Percentiles rank a stretch among this genome's conserved stretches.
Conservation (phyloP, 306 rosid species). For the Fagus crenata region DNA sequence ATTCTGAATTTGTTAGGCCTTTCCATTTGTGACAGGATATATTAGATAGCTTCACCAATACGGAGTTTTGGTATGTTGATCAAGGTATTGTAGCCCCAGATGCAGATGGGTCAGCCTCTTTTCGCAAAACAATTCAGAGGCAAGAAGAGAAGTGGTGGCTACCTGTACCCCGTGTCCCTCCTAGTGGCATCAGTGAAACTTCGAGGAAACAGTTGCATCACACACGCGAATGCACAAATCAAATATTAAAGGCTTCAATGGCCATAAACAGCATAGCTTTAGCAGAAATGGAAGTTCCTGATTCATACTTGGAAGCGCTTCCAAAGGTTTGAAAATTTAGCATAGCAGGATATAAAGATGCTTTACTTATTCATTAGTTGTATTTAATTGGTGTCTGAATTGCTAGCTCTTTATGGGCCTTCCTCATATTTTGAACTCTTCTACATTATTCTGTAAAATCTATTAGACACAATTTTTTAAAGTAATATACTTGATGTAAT, state of each 20-base stretch:
- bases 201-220: conserved; percentile 81
- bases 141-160: conserved; percentile 99
- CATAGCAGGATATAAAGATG: neutral
- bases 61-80: conserved; percentile 94
- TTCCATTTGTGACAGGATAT: conserved; percentile 53
- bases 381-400: neutral
- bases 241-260: conserved; percentile 84
- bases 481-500: neutral
- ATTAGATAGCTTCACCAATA: conserved; percentile 59
- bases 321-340: conserved; percentile 56
- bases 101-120: conserved; percentile 76
- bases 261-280: conserved; percentile 76
- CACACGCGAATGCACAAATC: conserved; percentile 74
- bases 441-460: neutral
- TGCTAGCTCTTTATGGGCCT: neutral
- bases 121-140: conserved; percentile 67
- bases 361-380: neutral
- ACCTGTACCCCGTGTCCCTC: conserved; percentile 85
- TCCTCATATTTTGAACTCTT: neutral
- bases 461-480: neutral
- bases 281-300: conserved; percentile 88
- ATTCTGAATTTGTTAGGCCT: conserved; percentile 11
- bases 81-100: conserved; percentile 81
- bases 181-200: conserved; percentile 66
- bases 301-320: conserved; percentile 76